Percentiles rank a stretch among this genome's conserved stretches.
phyloP scores from a whole-genome alignment of 345 rosid species.

The Linum lewisii region DNA sequence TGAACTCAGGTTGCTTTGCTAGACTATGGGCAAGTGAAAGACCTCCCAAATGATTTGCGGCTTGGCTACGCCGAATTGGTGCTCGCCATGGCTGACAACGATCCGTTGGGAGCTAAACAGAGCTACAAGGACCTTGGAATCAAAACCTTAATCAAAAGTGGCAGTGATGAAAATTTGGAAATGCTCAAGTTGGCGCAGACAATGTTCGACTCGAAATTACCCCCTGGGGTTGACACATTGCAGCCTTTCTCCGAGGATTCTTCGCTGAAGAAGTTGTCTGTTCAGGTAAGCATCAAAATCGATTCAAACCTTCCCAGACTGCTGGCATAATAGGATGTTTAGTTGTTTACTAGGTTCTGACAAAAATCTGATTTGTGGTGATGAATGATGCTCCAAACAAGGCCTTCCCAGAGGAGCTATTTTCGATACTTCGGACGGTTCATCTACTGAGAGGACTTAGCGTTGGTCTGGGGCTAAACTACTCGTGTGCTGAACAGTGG shows the following conservation, averaged over 20 bases:
- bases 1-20: slow-evolving; percentile 70
- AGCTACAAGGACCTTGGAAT: slow-evolving; percentile 60
- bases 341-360: not conserved
- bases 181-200: slow-evolving; percentile 63
- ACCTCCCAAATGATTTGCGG: slow-evolving; percentile 72
- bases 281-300: slow-evolving; percentile 34
- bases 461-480: slow-evolving; percentile 81
- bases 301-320: not conserved
- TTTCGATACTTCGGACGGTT: slow-evolving; percentile 80
- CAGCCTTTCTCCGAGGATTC: slow-evolving; percentile 88
- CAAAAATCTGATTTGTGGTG: not conserved
- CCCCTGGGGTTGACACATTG: slow-evolving; percentile 65
- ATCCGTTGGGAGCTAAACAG: slow-evolving; percentile 44
- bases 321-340: not conserved
- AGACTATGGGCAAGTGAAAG: slow-evolving; percentile 97
- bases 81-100: slow-evolving; percentile 76
- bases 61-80: slow-evolving; percentile 83
- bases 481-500: slow-evolving; percentile 80
- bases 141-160: slow-evolving; percentile 45
- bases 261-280: slow-evolving; percentile 62
- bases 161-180: slow-evolving; percentile 53
- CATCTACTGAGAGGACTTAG: slow-evolving; percentile 84
- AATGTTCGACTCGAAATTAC: slow-evolving; percentile 82
- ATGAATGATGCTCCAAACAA: slow-evolving; percentile 4
- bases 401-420: slow-evolving; percentile 90